These are phyloP conservation scores for Podospora pseudocomata DNA, from an alignment of 495 filamentous ascomycete species.

Conservation along the genomic window DNA sequence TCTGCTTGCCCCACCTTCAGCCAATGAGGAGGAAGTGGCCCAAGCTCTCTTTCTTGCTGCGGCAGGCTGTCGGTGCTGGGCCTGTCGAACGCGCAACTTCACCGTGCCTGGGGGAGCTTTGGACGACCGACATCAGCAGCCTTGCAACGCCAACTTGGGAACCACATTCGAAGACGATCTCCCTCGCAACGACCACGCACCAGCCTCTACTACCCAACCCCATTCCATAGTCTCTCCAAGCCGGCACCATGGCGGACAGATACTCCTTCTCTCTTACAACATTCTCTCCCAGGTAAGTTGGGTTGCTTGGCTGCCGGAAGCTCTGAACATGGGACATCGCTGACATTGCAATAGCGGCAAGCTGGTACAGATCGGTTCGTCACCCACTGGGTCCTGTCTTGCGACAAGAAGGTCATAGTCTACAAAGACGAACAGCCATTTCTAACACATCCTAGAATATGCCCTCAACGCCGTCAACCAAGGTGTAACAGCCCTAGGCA, in stretches of 20 bases:
- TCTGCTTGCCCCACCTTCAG: neutral
- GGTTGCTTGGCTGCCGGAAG: neutral
- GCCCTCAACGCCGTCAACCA: slow-evolving; percentile 98
- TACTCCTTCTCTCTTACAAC: slow-evolving; percentile 99
- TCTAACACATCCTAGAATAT: slow-evolving; percentile 68
- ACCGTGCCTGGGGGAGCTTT: slow-evolving; percentile 25
- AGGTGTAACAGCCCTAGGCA: slow-evolving; percentile 95
- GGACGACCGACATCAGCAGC: slow-evolving; percentile 22
- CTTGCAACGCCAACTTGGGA: slow-evolving; percentile 7
- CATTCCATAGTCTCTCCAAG: slow-evolving; percentile 1
- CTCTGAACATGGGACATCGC: slow-evolving; percentile 17
- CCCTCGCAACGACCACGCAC: neutral
- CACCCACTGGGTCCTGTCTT: neutral
- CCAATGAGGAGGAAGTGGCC: slow-evolving; percentile 26
- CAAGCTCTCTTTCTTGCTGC: slow-evolving; percentile 23
- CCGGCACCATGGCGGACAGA: slow-evolving; percentile 80
- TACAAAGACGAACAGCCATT: neutral
- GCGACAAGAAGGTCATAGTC: neutral
- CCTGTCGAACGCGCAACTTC: slow-evolving; percentile 36
- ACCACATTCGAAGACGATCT: slow-evolving; percentile 6
- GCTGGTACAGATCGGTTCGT: slow-evolving; percentile 77
- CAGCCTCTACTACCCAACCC: slow-evolving; percentile 11
- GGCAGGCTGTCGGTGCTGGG: slow-evolving; percentile 8
- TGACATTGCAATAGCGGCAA: slow-evolving; percentile 72
- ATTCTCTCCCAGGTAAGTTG: slow-evolving; percentile 95